Conservation (phyloP, 192 early-diverging fungal genomes). For the Rhizophlyctis rosea region DNA sequence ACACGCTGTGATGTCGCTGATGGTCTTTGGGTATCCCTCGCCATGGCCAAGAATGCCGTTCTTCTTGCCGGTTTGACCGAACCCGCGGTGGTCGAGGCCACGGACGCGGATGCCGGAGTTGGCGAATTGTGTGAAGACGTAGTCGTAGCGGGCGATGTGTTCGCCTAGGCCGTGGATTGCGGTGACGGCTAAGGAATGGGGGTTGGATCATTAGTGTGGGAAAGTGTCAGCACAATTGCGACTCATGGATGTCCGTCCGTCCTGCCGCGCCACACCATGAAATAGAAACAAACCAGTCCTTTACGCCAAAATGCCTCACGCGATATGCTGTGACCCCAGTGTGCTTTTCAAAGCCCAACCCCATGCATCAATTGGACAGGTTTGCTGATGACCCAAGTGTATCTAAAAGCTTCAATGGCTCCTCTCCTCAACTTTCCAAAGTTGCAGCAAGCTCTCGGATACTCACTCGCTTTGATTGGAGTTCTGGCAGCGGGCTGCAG, state of each 20-base stretch:
- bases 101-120: slow-evolving; percentile 53
- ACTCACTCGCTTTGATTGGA: too few species aligned
- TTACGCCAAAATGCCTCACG: too few species aligned
- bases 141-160: slow-evolving; percentile 58
- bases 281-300: too few species aligned
- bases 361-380: too few species aligned
- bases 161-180: slow-evolving; percentile 58
- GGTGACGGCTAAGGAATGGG: not conserved
- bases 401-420: not conserved
- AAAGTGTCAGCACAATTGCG: not conserved
- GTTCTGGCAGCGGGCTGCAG: too few species aligned
- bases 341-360: too few species aligned
- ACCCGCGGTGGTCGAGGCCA: slow-evolving; percentile 65
- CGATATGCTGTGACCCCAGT: too few species aligned
- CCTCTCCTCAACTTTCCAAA: slow-evolving; percentile 3
- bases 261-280: too few species aligned
- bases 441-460: too few species aligned
- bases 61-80: slow-evolving; percentile 59
- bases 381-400: too few species aligned
- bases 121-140: slow-evolving; percentile 56
- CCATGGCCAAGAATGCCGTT: slow-evolving; percentile 55
- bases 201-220: not conserved
- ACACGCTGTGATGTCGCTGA: slow-evolving; percentile 39
- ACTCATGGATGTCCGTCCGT: too few species aligned
- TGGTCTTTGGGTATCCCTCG: slow-evolving; percentile 35